Base-by-base conservation (phyloP, 495 filamentous ascomycete genomes). In the Penicillium lividum region DNA sequence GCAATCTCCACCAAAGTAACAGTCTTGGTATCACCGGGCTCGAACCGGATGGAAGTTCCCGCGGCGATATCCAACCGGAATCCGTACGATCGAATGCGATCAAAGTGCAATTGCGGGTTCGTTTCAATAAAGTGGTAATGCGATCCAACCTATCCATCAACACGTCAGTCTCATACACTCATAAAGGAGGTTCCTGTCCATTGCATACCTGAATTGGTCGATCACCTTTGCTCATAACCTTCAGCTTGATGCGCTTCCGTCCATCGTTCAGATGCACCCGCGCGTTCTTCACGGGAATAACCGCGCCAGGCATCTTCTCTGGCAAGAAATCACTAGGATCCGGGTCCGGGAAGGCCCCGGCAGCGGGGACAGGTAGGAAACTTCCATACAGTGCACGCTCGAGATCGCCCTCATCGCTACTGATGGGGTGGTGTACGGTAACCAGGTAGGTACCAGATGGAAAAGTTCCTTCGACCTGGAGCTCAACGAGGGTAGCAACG, bases 41-140 rank as follows among this genome's bases (percentile, higher is more conserved):
- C 94, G 61, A 98, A 98, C 34, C 94, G 85, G 33, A 98, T 86
- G 15, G 92, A 94, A 1, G 93, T 97, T 13, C 94, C 94, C 10
- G 95, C 92, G 3, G 93, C 73, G 42, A 98, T 93, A 67, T 98
- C 93, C 22, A 98, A 80, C 10, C 93, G 83, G 71, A 82, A 97
- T 3, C 94, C 94, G 63, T 93, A 93, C 1, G 93, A 82, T 50
- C 84, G 84, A 29, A 84, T 71, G n/a, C 94, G 89, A 71, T 98
- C 94, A 71, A 98, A 98, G 67, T 90, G 85, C 53, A 98, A 78
- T 71, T 89, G 84, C 22, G 93, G 90, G 68, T 98, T 98, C 22
- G 86, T 89, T 78, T 98, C 94, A 66, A 97, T 84, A 71, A 98
- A 92, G 74, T 98, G 93, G 73, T 98, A 98, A 71, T 98, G 94